Conservation (phyloP, 148 eudicot species). For the Dysphania ambrosioides region DNA sequence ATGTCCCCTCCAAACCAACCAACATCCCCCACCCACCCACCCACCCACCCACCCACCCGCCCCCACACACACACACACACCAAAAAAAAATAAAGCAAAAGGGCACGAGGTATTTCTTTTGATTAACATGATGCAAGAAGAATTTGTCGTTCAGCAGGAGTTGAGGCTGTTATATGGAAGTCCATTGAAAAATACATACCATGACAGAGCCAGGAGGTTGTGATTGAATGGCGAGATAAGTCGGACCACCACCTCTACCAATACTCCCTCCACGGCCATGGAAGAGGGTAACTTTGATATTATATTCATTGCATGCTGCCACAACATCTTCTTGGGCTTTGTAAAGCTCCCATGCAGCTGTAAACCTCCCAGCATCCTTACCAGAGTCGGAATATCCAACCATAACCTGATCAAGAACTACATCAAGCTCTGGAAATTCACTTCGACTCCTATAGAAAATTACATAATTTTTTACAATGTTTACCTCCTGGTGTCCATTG, state of each 20-base stretch:
- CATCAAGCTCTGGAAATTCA: conserved; percentile 14
- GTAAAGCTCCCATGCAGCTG: conserved; percentile 93
- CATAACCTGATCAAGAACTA: conserved; percentile 61
- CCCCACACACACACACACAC: too few relatives aligned
- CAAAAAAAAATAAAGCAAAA: too few relatives aligned
- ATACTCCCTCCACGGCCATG: conserved; percentile 96
- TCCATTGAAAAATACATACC: conserved; percentile 36
- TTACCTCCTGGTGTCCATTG: conserved; percentile 84
- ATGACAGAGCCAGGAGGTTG: conserved; percentile 96
- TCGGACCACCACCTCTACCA: conserved; percentile 96
- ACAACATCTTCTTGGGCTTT: conserved; percentile 95
- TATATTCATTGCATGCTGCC: conserved; percentile 80
- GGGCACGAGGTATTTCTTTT: too few relatives aligned
- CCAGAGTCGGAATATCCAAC: conserved; percentile 95
- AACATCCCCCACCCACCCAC: background rate
- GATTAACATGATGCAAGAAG: background rate
- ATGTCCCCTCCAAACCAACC: too few relatives aligned
- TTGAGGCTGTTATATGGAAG: background rate
- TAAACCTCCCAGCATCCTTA: conserved; percentile 92
- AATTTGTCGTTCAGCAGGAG: background rate
- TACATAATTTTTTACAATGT: background rate
- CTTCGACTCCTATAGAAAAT: background rate
- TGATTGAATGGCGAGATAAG: conserved; percentile 87
- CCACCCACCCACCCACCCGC: too few relatives aligned
- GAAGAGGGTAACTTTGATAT: conserved; percentile 76